Evolutionary conservation across 176 grass and related monocot species (phyloP).

Genomic region (Oryza meridionalis): DNA sequence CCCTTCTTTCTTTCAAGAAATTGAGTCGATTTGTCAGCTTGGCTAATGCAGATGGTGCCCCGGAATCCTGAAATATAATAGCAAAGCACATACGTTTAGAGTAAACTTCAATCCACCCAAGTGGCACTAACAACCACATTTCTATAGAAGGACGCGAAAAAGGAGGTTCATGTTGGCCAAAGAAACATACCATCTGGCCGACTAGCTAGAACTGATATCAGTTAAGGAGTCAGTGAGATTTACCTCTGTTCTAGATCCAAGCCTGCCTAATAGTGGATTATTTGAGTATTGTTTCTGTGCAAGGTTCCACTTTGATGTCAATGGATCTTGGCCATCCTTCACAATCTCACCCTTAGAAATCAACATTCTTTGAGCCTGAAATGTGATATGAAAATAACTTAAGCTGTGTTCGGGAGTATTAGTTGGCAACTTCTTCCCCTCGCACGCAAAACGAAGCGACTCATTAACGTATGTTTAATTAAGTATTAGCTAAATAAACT

Average conservation of each 20-base stretch:
- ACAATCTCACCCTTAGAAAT: conserved; percentile 35
- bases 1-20: conserved; percentile 92
- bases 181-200: not conserved
- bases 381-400: conserved; percentile 13
- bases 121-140: not conserved
- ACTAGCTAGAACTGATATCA: not conserved
- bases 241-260: conserved; percentile 59
- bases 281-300: conserved; percentile 52
- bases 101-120: conserved; percentile 35
- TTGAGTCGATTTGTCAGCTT: conserved; percentile 87
- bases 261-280: conserved; percentile 30
- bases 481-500: too few relatives aligned
- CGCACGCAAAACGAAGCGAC: too few relatives aligned
- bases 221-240: conserved; percentile 11
- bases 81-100: conserved; percentile 20
- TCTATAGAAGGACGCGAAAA: conserved; percentile 6
- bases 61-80: conserved; percentile 62
- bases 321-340: conserved; percentile 50
- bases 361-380: conserved; percentile 53
- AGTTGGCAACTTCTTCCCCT: too few relatives aligned
- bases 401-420: not conserved
- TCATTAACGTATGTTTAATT: too few relatives aligned
- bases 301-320: conserved; percentile 37
- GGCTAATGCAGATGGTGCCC: conserved; percentile 50
- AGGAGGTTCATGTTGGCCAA: conserved; percentile 12